Evolutionary conservation across 805 yeast genomes (phyloP), one percentile per base, ranked within the genome.

Genomic region (Schwanniomyces occidentalis): DNA sequence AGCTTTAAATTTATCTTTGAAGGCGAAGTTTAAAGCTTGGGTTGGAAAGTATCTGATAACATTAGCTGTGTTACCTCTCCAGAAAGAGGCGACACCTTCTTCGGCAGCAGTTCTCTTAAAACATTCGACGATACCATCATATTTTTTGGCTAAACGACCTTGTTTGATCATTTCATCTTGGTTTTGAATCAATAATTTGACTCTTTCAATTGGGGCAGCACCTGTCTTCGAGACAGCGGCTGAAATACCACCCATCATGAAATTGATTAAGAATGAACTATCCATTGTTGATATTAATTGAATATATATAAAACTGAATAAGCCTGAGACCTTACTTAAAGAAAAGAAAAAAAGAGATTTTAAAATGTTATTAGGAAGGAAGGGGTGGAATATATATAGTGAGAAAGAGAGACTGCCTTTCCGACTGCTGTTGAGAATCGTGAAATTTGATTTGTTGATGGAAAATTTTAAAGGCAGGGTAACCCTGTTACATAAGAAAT

Each of bases 61-160:
- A 75, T 89, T 89, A 62, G 97, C 97, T 52, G 96, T 90, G 90
- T 89, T 89, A 81, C 97, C 97, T 85, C 96, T 85, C 97, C 97
- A 89, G 91, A 89, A 88, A 48, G 97, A 74, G 52, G 73, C 77
- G 48, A 85, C 61, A 82, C 97, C 97, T 78, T 89, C 97, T 55
- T 84, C 87, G 56, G 85, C 84, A 51, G 90, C 84, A 55, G 97
- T 90, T 80, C 96, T 85, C 61, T 66, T 80, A 95, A 90, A 89
- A 77, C 96, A 87, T 65, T 89, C 97, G 47, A 56, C 73, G 51
- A 89, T 90, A 85, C 97, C 97, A 52, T 73, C 80, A 82, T 90
- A 89, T 67, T 76, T 81, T 61, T 65, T 77, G 54, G 87, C 76
- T 62, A 89, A 78, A 78, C 96, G 88, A 66, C 97, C 96, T 76